These are phyloP conservation scores for Trametes coccinea DNA, from an alignment of 768 basidiomycete species.

Conservation along the genomic window DNA sequence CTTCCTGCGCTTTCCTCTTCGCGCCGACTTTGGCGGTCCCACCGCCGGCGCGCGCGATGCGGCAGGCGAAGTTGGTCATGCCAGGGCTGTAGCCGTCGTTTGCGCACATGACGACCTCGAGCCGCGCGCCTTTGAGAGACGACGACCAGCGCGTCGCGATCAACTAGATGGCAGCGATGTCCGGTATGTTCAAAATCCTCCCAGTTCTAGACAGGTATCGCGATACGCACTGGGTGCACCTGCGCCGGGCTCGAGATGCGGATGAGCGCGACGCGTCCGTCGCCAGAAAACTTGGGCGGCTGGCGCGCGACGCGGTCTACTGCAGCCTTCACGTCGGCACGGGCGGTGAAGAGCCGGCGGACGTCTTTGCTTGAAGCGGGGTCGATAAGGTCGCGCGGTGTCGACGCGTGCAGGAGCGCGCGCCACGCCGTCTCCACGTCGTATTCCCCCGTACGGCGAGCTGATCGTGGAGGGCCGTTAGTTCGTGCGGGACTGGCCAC, in stretches of 20 bases:
- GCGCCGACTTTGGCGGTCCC: neutral
- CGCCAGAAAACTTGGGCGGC: conserved; percentile 45
- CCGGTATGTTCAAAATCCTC: neutral
- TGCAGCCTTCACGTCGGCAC: conserved; percentile 40
- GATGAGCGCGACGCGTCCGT: conserved; percentile 46
- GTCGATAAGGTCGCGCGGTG: conserved; percentile 34
- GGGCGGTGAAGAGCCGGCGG: conserved; percentile 36
- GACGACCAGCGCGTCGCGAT: conserved; percentile 50
- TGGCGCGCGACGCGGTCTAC: conserved; percentile 34
- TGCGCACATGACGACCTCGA: conserved; percentile 37
- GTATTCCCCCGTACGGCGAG: conserved; percentile 33
- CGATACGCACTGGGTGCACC: conserved; percentile 33
- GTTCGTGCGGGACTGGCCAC: too few relatives aligned
- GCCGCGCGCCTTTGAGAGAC: conserved; percentile 36
- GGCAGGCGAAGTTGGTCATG: conserved; percentile 43
- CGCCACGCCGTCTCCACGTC: conserved; percentile 32
- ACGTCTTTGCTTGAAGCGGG: conserved; percentile 14
- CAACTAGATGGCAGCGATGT: conserved; percentile 32
- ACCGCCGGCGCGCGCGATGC: conserved; percentile 34
- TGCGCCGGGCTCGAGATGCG: conserved; percentile 44
- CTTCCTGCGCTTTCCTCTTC: neutral
- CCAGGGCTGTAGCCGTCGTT: conserved; percentile 42
- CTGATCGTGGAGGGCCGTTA: neutral
- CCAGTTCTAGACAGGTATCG: neutral
- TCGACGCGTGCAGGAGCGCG: conserved; percentile 33